A percentile compares a stretch with the other conserved stretches of the same genome.
These are phyloP conservation scores for Talaromyces sp. DNA, from an alignment of 2,329 filamentous ascomycete species.

Conservation along the genomic window DNA sequence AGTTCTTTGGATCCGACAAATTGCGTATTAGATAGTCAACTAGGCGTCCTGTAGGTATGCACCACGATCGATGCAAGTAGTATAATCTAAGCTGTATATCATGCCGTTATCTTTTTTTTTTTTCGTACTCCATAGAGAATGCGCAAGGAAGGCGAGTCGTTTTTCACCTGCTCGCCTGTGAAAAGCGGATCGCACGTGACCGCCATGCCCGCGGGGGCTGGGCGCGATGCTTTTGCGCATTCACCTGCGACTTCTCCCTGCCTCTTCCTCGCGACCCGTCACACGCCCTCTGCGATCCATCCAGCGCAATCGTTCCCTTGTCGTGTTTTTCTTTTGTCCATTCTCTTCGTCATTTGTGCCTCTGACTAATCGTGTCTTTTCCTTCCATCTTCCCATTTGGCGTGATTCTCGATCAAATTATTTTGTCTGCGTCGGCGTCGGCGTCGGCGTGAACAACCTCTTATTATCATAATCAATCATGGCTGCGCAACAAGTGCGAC, in stretches of 20 bases:
- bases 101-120: neutral
- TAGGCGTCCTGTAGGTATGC: neutral
- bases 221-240: neutral
- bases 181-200: neutral
- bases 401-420: neutral
- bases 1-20: conserved; percentile 39
- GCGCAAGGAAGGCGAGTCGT: no score
- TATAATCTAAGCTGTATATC: neutral
- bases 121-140: neutral
- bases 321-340: neutral
- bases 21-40: neutral
- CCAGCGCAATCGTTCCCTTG: neutral
- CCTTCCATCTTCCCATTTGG: neutral
- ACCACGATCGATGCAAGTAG: neutral
- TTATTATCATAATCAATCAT: conserved; percentile 1
- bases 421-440: neutral
- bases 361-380: neutral
- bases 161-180: no score
- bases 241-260: neutral
- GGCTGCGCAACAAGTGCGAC: conserved; percentile 25
- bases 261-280: neutral
- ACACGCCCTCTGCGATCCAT: neutral
- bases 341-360: neutral
- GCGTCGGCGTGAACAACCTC: neutral
- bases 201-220: neutral